Evolutionary conservation across 1,139 yeast species (phyloP), one percentile per base, ranked within the genome.

Genomic region (Yamadazyma atmosphaerica): DNA sequence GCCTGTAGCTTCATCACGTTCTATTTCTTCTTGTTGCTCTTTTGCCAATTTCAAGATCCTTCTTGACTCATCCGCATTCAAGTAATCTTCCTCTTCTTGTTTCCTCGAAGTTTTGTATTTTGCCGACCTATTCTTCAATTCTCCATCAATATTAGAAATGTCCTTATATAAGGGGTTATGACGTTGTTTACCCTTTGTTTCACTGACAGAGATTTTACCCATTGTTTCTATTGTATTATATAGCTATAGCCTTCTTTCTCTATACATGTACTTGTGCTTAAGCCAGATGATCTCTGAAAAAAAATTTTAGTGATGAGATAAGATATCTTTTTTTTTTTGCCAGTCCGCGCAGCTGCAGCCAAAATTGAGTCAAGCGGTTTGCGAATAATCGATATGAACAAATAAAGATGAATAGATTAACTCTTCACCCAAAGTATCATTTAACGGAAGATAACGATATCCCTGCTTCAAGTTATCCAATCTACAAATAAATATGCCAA

Each of bases 1-100:
- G 10, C 11, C 24, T 12, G 18, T 37, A 12, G 61, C 59, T 47
- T 82, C 88, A 56, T 87, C 95, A 6, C 63, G 70, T 41, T 77
- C 86, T 22, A 90, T 61, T 58, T 92, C 98, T 34, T 86, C 90
- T 60, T 89, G 97, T 65, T 92, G 98, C 53, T 85, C 92, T 52
- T 78, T 82, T 12, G 98, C 98, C 49, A 92, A 72, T 57, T 85
- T 86, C 47, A 92, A 71, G 61, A 92, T 90, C 65, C 81, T 88
- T 62, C 95, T 76, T 1, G 98, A 86, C 26, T 88, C 72, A 19
- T 80, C 72, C 14, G 97, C 87, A 66, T 90, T 97, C 34, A 92
- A 74, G 51, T 65, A 83, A 32, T 77, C 83, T 41, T 84, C 90
- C 16, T 69, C 80, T 26, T 67, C 68, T 40, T 65, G 36, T 50